These are phyloP conservation scores for Coniochaeta sp. DNA, from an alignment of 2,329 filamentous ascomycete genomes.

Conservation along the genomic window DNA sequence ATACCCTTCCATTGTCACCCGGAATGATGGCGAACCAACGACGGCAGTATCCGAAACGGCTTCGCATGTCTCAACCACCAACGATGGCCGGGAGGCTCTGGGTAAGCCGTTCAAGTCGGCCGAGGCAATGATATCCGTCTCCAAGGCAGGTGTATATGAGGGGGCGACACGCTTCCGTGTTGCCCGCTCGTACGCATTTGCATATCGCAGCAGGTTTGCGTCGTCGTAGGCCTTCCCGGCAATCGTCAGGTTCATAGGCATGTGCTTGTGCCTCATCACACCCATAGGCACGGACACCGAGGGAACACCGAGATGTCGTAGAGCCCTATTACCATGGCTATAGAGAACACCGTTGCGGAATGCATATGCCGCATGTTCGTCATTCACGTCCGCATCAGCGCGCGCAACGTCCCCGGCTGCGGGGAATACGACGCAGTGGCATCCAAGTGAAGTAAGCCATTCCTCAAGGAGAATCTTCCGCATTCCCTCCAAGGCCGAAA, in stretches of 20 bases:
- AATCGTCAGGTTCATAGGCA: conserved; percentile 48
- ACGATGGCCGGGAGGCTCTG: neutral
- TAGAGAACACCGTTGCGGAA: conserved; percentile 47
- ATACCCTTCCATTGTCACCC: neutral
- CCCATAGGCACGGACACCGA: conserved; percentile 49
- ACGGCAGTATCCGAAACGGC: neutral
- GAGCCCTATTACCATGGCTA: conserved; percentile 43
- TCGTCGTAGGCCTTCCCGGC: conserved; percentile 41
- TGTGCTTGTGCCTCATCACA: conserved; percentile 30
- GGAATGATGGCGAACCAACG: neutral
- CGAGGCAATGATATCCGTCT: neutral
- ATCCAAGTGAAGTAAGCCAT: conserved; percentile 33
- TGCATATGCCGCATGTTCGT: conserved; percentile 24
- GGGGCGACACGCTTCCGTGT: neutral
- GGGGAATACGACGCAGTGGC: conserved; percentile 42
- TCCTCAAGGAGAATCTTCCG: conserved; percentile 42
- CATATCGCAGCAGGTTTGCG: conserved; percentile 16
- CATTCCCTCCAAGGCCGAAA: conserved; percentile 37
- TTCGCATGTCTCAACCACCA: neutral
- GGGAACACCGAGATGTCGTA: conserved; percentile 47
- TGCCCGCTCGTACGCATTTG: conserved; percentile 13
- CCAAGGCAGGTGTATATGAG: neutral
- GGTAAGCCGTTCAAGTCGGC: neutral
- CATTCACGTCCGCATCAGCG: conserved; percentile 35
- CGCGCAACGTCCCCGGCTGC: conserved; percentile 41